phyloP scores from a whole-genome alignment of 345 rosid species.

The Murraya koenigii region DNA sequence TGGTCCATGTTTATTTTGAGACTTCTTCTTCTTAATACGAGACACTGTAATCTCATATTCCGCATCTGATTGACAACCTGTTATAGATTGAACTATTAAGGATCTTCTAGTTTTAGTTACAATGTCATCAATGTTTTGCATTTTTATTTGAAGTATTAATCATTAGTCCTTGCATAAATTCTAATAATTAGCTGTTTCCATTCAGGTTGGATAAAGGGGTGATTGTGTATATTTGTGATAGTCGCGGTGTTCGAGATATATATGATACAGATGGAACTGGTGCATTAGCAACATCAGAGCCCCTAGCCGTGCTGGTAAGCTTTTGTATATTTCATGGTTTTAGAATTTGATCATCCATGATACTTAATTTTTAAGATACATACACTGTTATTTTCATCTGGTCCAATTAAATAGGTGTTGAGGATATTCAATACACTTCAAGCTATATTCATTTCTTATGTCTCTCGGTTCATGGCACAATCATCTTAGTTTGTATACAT shows the following conservation, averaged over 20 bases:
- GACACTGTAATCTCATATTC: not conserved
- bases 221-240: conserved; percentile 87
- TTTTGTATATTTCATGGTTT: not conserved
- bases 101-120: not conserved
- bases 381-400: not conserved
- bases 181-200: conserved; percentile 3
- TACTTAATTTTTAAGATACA: not conserved
- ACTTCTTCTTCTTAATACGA: not conserved
- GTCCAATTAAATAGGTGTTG: not conserved
- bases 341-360: not conserved
- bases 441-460: not conserved
- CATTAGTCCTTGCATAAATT: not conserved
- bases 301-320: conserved; percentile 78
- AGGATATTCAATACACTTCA: not conserved
- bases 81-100: not conserved
- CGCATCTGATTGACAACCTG: not conserved
- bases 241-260: conserved; percentile 81
- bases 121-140: not conserved
- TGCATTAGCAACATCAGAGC: conserved; percentile 76
- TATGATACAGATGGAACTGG: conserved; percentile 87
- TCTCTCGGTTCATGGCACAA: not conserved
- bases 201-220: conserved; percentile 96
- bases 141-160: not conserved
- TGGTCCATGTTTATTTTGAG: not conserved
- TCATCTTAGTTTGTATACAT: not conserved